A percentile compares a stretch with the other conserved stretches of the same genome.
Evolutionary conservation across 202 grass and related monocot genomes (phyloP).

Genomic region (Setaria viridis): DNA sequence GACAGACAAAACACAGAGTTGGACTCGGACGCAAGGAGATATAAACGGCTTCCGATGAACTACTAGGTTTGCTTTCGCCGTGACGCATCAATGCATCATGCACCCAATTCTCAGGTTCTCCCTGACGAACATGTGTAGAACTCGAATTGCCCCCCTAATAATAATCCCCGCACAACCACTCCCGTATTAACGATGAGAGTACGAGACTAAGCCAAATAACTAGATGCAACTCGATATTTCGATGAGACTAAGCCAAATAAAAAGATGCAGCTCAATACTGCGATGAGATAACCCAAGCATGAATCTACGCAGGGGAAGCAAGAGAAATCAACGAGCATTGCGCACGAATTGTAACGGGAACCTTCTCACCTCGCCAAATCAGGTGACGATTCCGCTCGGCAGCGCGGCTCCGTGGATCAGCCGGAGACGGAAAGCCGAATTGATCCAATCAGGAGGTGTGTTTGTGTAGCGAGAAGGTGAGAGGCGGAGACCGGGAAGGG

Average conservation of each 20-base stretch:
- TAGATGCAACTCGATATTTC: not conserved
- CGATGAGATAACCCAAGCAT: not conserved
- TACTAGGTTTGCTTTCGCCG: not conserved
- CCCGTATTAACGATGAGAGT: not conserved
- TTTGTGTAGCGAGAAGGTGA: not conserved
- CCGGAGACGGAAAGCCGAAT: not conserved
- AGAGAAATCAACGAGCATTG: slow-evolving; percentile 51
- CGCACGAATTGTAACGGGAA: slow-evolving; percentile 1
- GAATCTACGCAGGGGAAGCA: not conserved
- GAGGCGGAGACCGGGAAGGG: not conserved
- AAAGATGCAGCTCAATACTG: not conserved
- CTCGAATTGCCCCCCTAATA: not conserved
- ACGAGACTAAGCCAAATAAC: not conserved
- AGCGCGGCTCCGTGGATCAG: slow-evolving; percentile 10
- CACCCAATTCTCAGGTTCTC: not conserved
- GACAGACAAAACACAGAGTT: not conserved
- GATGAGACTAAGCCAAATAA: not conserved
- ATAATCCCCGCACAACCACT: not conserved
- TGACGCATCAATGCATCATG: slow-evolving; percentile 23
- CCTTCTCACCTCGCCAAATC: slow-evolving; percentile 23
- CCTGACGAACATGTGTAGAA: slow-evolving; percentile 15
- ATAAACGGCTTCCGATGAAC: not conserved
- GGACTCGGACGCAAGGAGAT: not conserved
- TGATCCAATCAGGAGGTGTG: slow-evolving; percentile 21
- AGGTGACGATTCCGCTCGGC: not conserved